Base-by-base conservation (phyloP, 2,329 filamentous ascomycete genomes). In the Trichophyton verrucosum region DNA sequence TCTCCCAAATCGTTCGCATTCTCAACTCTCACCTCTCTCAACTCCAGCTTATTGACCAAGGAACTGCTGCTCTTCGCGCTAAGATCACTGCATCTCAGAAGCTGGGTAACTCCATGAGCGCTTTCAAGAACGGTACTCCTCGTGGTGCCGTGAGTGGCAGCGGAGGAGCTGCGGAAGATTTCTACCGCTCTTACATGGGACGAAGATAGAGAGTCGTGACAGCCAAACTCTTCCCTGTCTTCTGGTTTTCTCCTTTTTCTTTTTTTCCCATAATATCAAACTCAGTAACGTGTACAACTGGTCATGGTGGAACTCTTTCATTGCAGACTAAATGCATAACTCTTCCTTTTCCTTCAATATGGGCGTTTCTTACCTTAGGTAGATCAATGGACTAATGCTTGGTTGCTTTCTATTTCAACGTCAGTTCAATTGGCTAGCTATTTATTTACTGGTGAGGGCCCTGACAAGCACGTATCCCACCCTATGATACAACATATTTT, bases 1-100 rank as follows among this genome's bases (percentile, higher is more conserved):
- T 97, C 70, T 92, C 90, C 67, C 91, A 96, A 75, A 95, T 99
- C 69, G 92, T 97, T 59, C 87, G 90, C 64, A 91, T 97, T 57
- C 86, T 99, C 67, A 99, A 99, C 73, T 86, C 87, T 24, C 94
- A 99, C 73, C 84, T 99, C 42, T 85, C 86, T 40, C 91, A 96
- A 74, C 81, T 99, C 63, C 92, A 96, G 75, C 88, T 88, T 77
- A 97, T 99, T 72, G 92, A 97, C 71, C 84, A 86, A 65, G 91
- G 92, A 65, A 88, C 92, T 40, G 82, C 86, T 15, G 82, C 86
- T 36, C 80, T 97, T 59, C 88, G 95, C 73, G 81, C 85, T 62
- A 95, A 95, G 80, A 89, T 97, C 58, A 76, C 79, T 4, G 83
- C 86, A 33, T 89, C 91, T 24, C 91, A 96, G 72, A 91, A 91